These are phyloP conservation scores for Cinnamomum chago DNA, from an alignment of 164 flowering plant species.

Conservation along the genomic window DNA sequence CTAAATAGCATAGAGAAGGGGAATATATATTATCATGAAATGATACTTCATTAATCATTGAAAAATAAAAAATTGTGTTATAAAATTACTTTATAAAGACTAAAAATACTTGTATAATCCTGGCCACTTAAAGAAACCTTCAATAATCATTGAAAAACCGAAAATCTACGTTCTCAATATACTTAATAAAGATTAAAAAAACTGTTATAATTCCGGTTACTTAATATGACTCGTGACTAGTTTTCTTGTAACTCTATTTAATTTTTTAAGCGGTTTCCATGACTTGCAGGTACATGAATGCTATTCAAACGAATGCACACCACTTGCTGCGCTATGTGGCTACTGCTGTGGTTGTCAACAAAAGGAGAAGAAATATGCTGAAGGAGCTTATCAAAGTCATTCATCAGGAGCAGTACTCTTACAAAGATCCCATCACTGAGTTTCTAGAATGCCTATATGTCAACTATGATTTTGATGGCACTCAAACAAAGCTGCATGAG, in stretches of 20 bases:
- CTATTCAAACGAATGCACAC: slow-evolving; percentile 94
- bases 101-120: no score
- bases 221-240: not conserved
- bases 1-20: no score
- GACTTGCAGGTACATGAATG: slow-evolving; percentile 73
- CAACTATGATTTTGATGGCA: slow-evolving; percentile 93
- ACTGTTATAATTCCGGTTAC: no score
- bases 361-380: slow-evolving; percentile 82
- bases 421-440: slow-evolving; percentile 89
- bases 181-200: no score
- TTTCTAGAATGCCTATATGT: slow-evolving; percentile 83
- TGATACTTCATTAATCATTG: no score
- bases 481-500: slow-evolving; percentile 88
- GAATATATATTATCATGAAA: no score
- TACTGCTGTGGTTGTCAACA: slow-evolving; percentile 88
- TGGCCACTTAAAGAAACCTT: no score
- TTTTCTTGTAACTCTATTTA: not conserved
- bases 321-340: slow-evolving; percentile 91
- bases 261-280: not conserved
- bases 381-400: slow-evolving; percentile 90
- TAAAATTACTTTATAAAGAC: no score
- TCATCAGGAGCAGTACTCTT: slow-evolving; percentile 80
- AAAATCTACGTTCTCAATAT: no score
- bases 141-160: no score
- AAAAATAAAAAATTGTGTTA: no score